Evolutionary conservation across 148 eudicot genomes (phyloP).

Genomic region (Talinum fruticosum): DNA sequence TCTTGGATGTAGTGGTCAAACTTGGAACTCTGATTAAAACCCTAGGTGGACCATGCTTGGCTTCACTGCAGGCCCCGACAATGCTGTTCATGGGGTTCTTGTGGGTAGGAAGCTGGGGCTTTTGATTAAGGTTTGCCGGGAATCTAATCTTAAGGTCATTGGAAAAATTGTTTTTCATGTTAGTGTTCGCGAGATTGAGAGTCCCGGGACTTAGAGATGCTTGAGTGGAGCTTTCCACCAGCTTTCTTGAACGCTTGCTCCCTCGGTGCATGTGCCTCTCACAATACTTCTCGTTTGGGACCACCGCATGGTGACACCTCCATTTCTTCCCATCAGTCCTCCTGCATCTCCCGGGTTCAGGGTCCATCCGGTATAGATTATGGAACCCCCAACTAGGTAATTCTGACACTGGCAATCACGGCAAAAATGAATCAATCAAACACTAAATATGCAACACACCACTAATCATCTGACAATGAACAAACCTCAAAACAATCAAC

Average conservation of each 20-base stretch:
- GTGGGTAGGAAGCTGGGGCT: background rate
- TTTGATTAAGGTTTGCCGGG: background rate
- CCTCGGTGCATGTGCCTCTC: conserved; percentile 68
- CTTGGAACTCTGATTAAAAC: conserved; percentile 4
- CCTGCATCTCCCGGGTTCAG: conserved; percentile 59
- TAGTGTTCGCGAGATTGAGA: background rate
- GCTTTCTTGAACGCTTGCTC: conserved; percentile 80
- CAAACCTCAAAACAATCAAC: too few species aligned
- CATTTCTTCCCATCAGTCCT: conserved; percentile 78
- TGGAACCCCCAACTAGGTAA: conserved; percentile 13
- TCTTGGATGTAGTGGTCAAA: background rate
- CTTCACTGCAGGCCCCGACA: background rate
- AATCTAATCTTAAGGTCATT: background rate
- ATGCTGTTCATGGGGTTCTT: conserved; percentile 14
- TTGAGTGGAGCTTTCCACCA: conserved; percentile 48
- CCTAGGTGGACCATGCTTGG: background rate
- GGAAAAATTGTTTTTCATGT: background rate
- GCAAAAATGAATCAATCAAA: background rate
- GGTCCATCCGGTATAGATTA: conserved; percentile 32
- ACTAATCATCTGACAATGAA: background rate
- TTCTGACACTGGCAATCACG: conserved; percentile 24
- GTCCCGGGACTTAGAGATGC: background rate
- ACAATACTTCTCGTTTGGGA: conserved; percentile 58
- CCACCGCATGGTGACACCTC: conserved; percentile 48
- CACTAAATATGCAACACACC: background rate